Evolutionary conservation across 2,329 filamentous ascomycete genomes (phyloP).

Genomic region (Aspergillus jensenii): DNA sequence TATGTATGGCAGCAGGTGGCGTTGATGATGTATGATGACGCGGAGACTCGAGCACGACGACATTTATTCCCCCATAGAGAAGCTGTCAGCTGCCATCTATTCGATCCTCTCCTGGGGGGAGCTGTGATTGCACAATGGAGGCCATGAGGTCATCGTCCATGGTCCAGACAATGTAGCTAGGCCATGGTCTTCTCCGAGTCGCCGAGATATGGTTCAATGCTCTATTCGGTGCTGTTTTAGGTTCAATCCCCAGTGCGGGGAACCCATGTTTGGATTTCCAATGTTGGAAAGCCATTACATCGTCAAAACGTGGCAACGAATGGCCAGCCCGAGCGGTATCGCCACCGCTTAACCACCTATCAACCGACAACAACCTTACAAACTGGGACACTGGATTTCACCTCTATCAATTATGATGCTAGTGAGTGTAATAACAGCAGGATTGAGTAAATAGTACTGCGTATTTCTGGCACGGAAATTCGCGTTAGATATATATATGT

Average conservation of each 20-base stretch:
- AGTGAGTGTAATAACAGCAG: too few species aligned
- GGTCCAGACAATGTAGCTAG: not conserved
- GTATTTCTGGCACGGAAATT: too few species aligned
- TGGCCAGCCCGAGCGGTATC: too few species aligned
- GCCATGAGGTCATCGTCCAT: not conserved
- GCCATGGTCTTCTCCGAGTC: not conserved
- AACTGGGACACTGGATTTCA: too few species aligned
- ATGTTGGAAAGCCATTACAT: not conserved
- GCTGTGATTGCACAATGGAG: conserved; percentile 3
- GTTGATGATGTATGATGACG: conserved; percentile 34
- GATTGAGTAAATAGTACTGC: too few species aligned
- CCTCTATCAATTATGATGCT: too few species aligned
- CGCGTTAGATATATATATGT: too few species aligned
- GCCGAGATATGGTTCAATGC: not conserved
- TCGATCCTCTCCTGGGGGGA: not conserved
- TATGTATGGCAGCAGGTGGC: conserved; percentile 21
- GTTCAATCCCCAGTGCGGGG: not conserved
- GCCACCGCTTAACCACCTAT: too few species aligned
- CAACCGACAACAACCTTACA: too few species aligned
- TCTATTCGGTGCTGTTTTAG: not conserved
- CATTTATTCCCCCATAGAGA: not conserved
- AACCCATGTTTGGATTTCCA: not conserved
- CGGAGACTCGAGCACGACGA: conserved; percentile 16
- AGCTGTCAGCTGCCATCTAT: not conserved
- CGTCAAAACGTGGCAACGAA: not conserved